These are phyloP conservation scores for Septoria petroselini DNA, from an alignment of 2,329 filamentous ascomycete species.

Conservation along the genomic window DNA sequence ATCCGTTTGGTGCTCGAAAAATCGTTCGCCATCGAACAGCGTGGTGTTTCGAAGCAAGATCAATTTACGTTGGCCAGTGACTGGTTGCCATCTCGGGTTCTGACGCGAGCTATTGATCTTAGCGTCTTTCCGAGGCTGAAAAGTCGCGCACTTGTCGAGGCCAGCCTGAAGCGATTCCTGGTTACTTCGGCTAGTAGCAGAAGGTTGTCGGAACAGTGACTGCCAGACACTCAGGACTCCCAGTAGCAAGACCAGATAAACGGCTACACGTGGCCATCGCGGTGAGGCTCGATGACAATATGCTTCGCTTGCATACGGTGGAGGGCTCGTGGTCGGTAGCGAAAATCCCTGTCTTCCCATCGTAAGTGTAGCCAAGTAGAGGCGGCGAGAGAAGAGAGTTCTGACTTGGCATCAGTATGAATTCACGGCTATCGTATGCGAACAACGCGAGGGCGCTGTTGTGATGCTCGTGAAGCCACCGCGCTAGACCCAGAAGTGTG, in stretches of 20 bases:
- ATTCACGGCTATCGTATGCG: too few relatives aligned
- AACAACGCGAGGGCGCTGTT: too few relatives aligned
- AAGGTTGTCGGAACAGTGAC: not conserved
- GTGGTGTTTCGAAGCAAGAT: constrained; percentile 1
- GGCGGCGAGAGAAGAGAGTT: too few relatives aligned
- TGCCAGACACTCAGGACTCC: not conserved
- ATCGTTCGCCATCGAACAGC: constrained; percentile 1
- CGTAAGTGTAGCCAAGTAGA: too few relatives aligned
- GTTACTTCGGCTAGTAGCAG: not conserved
- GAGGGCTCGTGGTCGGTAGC: not conserved
- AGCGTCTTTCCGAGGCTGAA: not conserved
- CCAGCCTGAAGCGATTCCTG: not conserved
- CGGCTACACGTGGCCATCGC: not conserved
- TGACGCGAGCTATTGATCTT: not conserved
- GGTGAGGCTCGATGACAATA: not conserved
- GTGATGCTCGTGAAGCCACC: too few relatives aligned
- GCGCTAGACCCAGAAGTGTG: too few relatives aligned
- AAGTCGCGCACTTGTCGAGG: not conserved
- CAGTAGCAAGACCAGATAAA: not conserved
- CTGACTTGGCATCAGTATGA: too few relatives aligned
- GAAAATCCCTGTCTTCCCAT: too few relatives aligned
- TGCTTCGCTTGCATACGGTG: not conserved
- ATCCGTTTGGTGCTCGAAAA: not conserved
- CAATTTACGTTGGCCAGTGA: not conserved
- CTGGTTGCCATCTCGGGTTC: not conserved